phyloP scores from a whole-genome alignment of 345 rosid genomes.

The Citrus unshiu region DNA sequence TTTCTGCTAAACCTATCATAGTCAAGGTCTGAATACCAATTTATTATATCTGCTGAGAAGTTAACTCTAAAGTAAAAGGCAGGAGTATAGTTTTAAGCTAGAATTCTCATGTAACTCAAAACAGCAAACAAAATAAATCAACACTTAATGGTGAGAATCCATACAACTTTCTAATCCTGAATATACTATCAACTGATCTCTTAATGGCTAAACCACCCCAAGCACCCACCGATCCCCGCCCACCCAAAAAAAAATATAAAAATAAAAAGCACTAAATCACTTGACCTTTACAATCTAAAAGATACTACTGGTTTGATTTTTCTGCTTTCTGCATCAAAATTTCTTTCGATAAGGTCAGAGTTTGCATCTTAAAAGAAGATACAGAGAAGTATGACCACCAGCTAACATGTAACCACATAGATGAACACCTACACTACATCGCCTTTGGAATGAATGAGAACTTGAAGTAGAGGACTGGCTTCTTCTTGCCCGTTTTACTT shows the following conservation, averaged over 20 bases:
- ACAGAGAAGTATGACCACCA: constrained; percentile 6
- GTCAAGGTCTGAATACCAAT: background rate
- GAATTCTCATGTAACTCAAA: background rate
- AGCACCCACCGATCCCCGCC: background rate
- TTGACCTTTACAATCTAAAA: background rate
- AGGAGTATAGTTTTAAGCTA: background rate
- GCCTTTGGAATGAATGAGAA: constrained; percentile 33
- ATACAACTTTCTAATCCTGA: background rate
- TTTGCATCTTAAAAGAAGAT: background rate
- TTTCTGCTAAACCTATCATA: background rate
- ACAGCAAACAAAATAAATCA: background rate
- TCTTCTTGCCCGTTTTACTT: constrained; percentile 25
- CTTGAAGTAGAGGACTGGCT: constrained; percentile 28
- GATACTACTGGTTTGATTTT: background rate
- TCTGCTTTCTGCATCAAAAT: background rate
- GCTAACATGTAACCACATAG: constrained; percentile 6
- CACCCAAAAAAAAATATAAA: background rate
- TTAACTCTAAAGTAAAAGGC: background rate
- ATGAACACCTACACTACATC: constrained; percentile 53
- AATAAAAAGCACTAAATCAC: background rate
- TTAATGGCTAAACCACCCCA: background rate
- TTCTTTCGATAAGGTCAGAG: background rate
- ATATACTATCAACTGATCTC: background rate
- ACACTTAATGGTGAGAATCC: background rate
- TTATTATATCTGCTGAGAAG: background rate